Percentiles rank a stretch among this genome's conserved stretches.
phyloP scores from a whole-genome alignment of 148 eudicot genomes.

The Fagopyrum tataricum region DNA sequence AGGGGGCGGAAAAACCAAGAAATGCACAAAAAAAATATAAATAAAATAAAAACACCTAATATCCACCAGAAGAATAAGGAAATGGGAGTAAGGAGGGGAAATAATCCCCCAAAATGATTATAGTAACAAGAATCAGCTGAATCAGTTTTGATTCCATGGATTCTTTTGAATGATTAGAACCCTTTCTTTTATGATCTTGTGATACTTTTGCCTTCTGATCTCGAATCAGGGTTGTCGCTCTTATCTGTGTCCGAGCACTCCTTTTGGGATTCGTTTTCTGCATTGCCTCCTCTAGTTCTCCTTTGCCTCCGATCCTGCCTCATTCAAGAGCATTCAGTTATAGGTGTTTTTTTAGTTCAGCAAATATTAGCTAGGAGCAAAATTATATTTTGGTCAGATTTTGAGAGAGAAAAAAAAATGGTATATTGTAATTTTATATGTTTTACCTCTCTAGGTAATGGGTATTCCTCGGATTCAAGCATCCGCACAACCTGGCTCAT shows the following conservation, averaged over 20 bases:
- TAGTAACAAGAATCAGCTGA: neutral
- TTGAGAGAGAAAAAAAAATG: too few species aligned
- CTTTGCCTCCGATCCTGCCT: slow-evolving; percentile 85
- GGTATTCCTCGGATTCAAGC: slow-evolving; percentile 76
- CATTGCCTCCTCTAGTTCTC: slow-evolving; percentile 39
- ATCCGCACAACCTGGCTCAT: slow-evolving; percentile 73
- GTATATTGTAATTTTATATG: neutral
- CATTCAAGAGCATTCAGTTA: neutral
- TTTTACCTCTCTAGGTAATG: slow-evolving; percentile 62
- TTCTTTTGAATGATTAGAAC: neutral
- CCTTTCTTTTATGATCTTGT: slow-evolving; percentile 11
- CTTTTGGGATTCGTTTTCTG: slow-evolving; percentile 47
- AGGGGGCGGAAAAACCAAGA: neutral
- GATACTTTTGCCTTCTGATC: slow-evolving; percentile 53
- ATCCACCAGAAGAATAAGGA: neutral
- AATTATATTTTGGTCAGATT: neutral
- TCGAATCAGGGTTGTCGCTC: slow-evolving; percentile 73
- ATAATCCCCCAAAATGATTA: neutral
- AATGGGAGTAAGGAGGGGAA: neutral
- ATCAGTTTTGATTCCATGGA: neutral
- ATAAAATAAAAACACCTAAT: neutral
- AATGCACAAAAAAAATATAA: neutral
- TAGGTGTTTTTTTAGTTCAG: too few species aligned
- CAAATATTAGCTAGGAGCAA: too few species aligned
- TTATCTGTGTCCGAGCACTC: slow-evolving; percentile 62